Conservation (phyloP, 139 green algal genomes). For the Ettlia oleoabundans region DNA sequence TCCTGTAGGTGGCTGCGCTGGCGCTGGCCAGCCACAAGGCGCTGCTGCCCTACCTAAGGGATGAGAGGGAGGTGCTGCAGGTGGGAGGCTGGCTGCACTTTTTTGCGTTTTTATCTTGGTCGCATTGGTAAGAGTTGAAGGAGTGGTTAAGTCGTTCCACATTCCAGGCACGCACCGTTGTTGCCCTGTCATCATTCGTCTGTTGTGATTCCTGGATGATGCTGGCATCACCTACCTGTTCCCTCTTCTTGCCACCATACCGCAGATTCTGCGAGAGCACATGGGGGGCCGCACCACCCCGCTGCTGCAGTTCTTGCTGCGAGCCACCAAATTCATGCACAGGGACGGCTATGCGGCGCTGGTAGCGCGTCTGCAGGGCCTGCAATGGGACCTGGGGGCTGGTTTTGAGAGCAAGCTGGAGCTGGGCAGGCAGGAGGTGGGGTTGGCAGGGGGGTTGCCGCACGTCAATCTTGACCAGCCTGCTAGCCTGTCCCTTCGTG, state of each 20-base stretch:
- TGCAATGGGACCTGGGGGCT: constrained; percentile 48
- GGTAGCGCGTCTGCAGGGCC: constrained; percentile 27
- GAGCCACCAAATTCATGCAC: constrained; percentile 26
- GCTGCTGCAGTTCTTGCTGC: constrained; percentile 31
- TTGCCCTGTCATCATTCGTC: no score
- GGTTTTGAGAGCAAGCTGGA: constrained; percentile 36
- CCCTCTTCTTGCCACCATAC: background rate
- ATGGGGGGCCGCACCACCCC: constrained; percentile 45
- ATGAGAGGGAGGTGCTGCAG: constrained; percentile 39
- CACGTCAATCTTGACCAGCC: background rate
- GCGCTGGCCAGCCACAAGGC: constrained; percentile 37
- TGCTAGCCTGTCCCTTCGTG: background rate
- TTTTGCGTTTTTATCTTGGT: no score
- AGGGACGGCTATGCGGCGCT: constrained; percentile 36
- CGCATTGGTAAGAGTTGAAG: no score
- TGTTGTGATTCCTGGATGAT: no score
- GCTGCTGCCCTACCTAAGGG: constrained; percentile 43
- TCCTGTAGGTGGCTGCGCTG: constrained; percentile 34
- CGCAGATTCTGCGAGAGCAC: constrained; percentile 47
- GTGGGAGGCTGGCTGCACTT: no score
- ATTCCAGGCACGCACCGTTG: no score
- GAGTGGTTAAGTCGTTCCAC: no score
- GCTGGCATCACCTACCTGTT: no score
- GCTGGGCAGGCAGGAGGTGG: background rate
- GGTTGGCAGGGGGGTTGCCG: background rate